phyloP scores from a whole-genome alignment of 73 alveolate genomes.

The Paramecium caudatum region DNA sequence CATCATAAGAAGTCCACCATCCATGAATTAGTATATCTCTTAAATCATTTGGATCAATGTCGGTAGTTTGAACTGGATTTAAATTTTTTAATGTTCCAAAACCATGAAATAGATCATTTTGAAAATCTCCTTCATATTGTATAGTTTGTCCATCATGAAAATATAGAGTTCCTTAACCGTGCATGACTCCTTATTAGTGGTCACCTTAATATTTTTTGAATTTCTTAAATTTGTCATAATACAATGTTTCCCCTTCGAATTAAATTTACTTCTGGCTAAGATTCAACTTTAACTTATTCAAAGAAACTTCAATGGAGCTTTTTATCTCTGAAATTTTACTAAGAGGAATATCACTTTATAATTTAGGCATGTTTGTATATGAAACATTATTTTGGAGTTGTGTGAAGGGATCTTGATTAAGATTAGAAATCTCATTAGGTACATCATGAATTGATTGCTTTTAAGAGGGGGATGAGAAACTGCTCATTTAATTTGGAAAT shows the following conservation, averaged over 20 bases:
- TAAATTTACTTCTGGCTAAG: not conserved
- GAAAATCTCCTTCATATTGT: constrained; percentile 16
- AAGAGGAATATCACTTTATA: too few species aligned
- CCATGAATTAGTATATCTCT: not conserved
- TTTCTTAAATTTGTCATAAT: not conserved
- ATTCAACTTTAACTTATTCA: not conserved
- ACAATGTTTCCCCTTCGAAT: not conserved
- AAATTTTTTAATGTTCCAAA: not conserved
- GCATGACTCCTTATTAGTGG: not conserved
- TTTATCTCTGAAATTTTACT: too few species aligned
- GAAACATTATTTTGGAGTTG: too few species aligned
- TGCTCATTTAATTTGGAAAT: not conserved
- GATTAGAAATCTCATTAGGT: too few species aligned
- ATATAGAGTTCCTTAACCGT: constrained; percentile 20
- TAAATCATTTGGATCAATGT: not conserved
- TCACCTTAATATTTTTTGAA: not conserved
- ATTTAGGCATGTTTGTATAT: too few species aligned
- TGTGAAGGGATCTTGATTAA: too few species aligned
- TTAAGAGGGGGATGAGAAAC: not conserved
- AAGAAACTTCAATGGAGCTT: not conserved
- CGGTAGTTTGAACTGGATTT: not conserved
- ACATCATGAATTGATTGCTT: too few species aligned
- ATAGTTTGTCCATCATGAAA: not conserved
- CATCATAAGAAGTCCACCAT: constrained; percentile 7
- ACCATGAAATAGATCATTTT: not conserved